Conservation (phyloP, 768 basidiomycete species). For the Lentinula edodes region DNA sequence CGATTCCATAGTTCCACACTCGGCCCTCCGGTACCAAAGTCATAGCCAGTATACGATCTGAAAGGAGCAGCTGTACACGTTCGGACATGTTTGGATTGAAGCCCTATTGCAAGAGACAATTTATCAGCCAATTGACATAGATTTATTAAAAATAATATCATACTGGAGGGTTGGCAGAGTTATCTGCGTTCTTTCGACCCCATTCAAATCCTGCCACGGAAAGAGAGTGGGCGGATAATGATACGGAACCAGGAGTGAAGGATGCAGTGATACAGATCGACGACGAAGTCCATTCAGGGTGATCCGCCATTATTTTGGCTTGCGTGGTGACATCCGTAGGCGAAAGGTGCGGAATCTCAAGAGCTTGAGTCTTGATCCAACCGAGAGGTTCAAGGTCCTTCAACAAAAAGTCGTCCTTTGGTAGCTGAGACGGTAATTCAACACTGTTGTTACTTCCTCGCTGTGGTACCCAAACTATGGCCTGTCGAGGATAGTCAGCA, state of each 20-base stretch:
- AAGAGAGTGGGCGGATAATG: constrained; percentile 87
- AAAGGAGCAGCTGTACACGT: constrained; percentile 86
- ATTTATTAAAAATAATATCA: constrained; percentile 11
- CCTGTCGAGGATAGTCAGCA: constrained; percentile 30
- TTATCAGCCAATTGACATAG: constrained; percentile 4
- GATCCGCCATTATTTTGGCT: constrained; percentile 94
- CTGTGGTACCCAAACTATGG: constrained; percentile 96
- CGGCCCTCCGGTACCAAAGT: constrained; percentile 91
- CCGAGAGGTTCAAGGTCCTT: constrained; percentile 94
- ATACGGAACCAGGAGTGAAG: constrained; percentile 97
- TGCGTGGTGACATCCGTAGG: constrained; percentile 92
- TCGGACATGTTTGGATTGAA: constrained; percentile 99
- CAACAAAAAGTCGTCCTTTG: constrained; percentile 90
- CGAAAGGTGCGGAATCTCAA: constrained; percentile 88
- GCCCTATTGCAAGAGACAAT: constrained; percentile 40
- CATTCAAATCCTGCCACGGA: constrained; percentile 94
- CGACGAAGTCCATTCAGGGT: constrained; percentile 91
- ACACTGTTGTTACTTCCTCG: constrained; percentile 93
- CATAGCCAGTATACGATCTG: constrained; percentile 94
- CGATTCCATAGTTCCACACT: constrained; percentile 96
- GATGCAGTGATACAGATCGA: constrained; percentile 92
- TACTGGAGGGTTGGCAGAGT: constrained; percentile 72
- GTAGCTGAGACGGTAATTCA: constrained; percentile 84
- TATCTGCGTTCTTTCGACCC: constrained; percentile 92
- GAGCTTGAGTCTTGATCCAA: constrained; percentile 95